Base-by-base conservation (phyloP, 257 asterid species). In the Gentiana dahurica region DNA sequence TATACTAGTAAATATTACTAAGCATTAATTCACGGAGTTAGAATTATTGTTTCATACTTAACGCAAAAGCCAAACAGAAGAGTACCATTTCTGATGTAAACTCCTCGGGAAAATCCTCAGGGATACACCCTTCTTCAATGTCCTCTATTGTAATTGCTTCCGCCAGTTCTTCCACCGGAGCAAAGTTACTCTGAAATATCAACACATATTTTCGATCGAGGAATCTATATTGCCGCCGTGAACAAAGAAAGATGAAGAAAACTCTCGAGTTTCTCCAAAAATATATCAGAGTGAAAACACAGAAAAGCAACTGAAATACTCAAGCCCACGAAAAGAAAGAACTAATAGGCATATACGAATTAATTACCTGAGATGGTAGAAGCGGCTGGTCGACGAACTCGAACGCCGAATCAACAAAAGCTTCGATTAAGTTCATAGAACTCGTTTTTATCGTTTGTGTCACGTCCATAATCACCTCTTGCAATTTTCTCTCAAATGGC, bases 71-170 rank as follows among this genome's bases (percentile, higher is more conserved):
- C n/a, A n/a, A n/a, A n/a, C 24, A 24, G 24, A 24, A 24, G 0
- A 24, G 24, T 63, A 82, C 94, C 91, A 49, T 85, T 82, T 77
- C 91, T 72, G 46, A 85, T 65, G 69, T 85, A 82, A 58, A 72
- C 78, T 0, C 91, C 15, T 62, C 75, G 0, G 86, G 91, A 64
- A 85, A 85, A 71, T 74, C 82, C 61, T 71, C n/a, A 0, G 94
- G 86, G 51, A 85, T 77, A 0, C 38, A 55, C 6, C 94, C 91
- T n/a, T 74, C 62, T 8, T 24, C 24, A 24, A 77, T 39, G 12
- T 59, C 64, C 4, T 61, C 58, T 43, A 68, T 73, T 15, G 0
- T 8, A n/a, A 72, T 59, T 1, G 76, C 69, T 61, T 68, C 74
- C 35, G 65, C 85, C 7, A 71, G 66, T 74, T 79, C 88, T 63